These are phyloP conservation scores for Suillus sp. DNA, from an alignment of 768 basidiomycete genomes.

Conservation along the genomic window DNA sequence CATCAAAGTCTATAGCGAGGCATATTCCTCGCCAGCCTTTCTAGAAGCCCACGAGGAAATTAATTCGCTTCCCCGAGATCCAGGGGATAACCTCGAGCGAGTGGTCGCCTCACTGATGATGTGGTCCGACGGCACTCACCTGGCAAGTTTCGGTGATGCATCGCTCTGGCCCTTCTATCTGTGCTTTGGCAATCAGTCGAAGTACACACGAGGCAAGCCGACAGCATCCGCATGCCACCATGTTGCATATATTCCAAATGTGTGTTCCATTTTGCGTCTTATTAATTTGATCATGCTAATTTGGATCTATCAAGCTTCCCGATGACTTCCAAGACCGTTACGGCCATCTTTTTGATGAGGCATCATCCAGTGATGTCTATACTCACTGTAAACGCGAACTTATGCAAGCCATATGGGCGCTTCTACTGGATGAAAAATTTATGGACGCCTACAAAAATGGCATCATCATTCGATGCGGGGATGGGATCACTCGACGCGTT, in stretches of 20 bases:
- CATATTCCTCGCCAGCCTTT: background rate
- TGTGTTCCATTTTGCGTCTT: background rate
- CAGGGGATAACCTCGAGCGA: conserved; percentile 15
- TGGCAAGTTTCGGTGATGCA: conserved; percentile 19
- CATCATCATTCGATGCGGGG: conserved; percentile 18
- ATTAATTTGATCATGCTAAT: background rate
- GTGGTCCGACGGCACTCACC: conserved; percentile 31
- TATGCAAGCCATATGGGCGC: conserved; percentile 19
- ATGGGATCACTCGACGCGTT: conserved; percentile 19
- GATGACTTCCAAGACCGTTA: conserved; percentile 7
- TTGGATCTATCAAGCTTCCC: conserved; percentile 3
- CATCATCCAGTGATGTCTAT: background rate
- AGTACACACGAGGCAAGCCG: conserved; percentile 16
- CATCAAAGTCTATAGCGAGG: background rate
- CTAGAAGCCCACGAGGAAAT: conserved; percentile 11
- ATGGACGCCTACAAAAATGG: conserved; percentile 24
- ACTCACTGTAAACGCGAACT: conserved; percentile 25
- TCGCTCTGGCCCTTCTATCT: conserved; percentile 23
- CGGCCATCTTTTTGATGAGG: background rate
- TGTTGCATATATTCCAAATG: conserved; percentile 17
- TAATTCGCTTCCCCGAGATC: conserved; percentile 14
- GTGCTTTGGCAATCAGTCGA: conserved; percentile 20
- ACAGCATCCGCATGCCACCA: conserved; percentile 17
- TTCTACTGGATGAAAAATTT: conserved; percentile 22
- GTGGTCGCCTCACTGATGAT: conserved; percentile 23